Percentiles rank a stretch among this genome's conserved stretches.
Evolutionary conservation across 2,329 filamentous ascomycete species (phyloP).

Genomic region (Nothophaeocryptopus gaeumannii): DNA sequence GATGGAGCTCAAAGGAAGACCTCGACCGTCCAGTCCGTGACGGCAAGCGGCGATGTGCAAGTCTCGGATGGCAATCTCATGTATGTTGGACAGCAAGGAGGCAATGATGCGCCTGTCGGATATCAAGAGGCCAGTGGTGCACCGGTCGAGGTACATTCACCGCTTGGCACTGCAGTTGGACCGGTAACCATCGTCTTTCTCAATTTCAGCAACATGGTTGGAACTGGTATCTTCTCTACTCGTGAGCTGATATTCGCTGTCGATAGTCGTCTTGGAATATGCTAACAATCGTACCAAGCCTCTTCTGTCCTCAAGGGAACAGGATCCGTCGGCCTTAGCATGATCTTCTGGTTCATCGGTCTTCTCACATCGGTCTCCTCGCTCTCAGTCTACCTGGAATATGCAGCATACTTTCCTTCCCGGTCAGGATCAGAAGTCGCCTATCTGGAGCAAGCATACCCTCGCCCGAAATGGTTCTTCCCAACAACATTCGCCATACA

Average conservation of each 20-base stretch:
- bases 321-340: conserved; percentile 60
- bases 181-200: conserved; percentile 58
- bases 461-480: conserved; percentile 62
- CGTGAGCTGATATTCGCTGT: conserved; percentile 25
- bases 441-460: conserved; percentile 66
- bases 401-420: conserved; percentile 63
- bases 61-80: conserved; percentile 41
- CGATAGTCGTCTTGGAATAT: not conserved
- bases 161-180: conserved; percentile 59
- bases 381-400: conserved; percentile 61
- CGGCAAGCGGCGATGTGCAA: conserved; percentile 11
- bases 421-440: conserved; percentile 65
- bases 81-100: conserved; percentile 44
- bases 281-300: conserved; percentile 26
- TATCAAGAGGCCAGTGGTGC: conserved; percentile 63
- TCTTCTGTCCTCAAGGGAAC: conserved; percentile 57
- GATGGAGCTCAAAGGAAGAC: conserved; percentile 6
- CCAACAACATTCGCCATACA: conserved; percentile 64
- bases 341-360: conserved; percentile 65
- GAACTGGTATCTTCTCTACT: conserved; percentile 52
- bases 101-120: conserved; percentile 50
- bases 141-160: conserved; percentile 58
- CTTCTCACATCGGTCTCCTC: conserved; percentile 57
- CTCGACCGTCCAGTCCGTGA: conserved; percentile 14
- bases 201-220: conserved; percentile 63